phyloP scores from a whole-genome alignment of 306 rosid genomes.

The Malus sieversii region DNA sequence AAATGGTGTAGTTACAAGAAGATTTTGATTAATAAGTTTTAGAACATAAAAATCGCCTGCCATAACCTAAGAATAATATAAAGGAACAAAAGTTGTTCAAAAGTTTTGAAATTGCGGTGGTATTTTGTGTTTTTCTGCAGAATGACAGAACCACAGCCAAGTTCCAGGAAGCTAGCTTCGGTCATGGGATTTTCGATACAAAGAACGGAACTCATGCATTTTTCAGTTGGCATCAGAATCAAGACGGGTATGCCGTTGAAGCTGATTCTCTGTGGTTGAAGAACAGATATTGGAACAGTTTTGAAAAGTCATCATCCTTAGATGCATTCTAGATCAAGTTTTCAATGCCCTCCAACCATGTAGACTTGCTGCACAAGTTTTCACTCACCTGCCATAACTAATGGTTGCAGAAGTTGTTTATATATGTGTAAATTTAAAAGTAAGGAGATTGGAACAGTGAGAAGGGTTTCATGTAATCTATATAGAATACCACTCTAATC shows the following conservation, averaged over 20 bases:
- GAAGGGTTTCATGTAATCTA: neutral
- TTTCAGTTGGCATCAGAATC: slow-evolving; percentile 61
- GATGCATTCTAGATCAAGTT: neutral
- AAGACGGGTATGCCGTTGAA: slow-evolving; percentile 55
- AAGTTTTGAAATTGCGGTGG: neutral
- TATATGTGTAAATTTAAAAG: neutral
- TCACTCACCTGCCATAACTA: neutral
- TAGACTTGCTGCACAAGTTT: neutral
- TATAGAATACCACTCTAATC: neutral
- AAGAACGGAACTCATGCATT: slow-evolving; percentile 54
- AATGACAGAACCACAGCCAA: slow-evolving; percentile 74
- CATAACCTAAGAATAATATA: too few relatives aligned
- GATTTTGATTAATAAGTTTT: neutral
- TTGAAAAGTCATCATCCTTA: neutral
- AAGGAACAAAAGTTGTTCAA: neutral
- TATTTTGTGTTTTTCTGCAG: slow-evolving; percentile 19
- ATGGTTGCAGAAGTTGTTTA: neutral
- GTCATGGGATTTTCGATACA: slow-evolving; percentile 58
- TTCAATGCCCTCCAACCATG: neutral
- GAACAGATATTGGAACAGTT: slow-evolving; percentile 38
- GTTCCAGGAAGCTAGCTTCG: slow-evolving; percentile 62
- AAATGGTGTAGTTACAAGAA: too few relatives aligned
- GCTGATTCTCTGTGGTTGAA: slow-evolving; percentile 56
- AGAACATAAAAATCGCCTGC: neutral
- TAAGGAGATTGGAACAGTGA: neutral